Percentiles rank a stretch among this genome's conserved stretches.
Evolutionary conservation across 257 asterid genomes (phyloP).

Genomic region (Solanum appendiculatum): DNA sequence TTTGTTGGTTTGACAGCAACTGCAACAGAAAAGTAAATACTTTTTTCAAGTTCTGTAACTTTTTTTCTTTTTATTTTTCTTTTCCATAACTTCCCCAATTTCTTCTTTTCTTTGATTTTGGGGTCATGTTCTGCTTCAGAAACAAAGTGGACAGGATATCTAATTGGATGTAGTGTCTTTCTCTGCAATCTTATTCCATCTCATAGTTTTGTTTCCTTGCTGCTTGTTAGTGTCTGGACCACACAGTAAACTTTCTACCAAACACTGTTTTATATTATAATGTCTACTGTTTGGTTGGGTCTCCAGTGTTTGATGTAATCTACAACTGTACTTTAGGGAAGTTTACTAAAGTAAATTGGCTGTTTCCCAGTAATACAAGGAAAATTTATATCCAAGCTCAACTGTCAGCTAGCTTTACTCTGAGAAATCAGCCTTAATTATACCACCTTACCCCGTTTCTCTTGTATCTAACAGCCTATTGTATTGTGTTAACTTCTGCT

Average conservation of each 20-base stretch:
- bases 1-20: constrained; percentile 91
- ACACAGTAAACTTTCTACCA: background rate
- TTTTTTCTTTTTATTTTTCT: background rate
- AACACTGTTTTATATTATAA: background rate
- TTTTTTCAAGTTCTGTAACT: background rate
- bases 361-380: background rate
- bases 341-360: background rate
- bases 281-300: background rate
- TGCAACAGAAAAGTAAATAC: constrained; percentile 83
- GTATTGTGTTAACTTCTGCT: background rate
- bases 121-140: background rate
- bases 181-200: background rate
- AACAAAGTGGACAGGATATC: background rate
- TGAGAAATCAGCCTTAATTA: background rate
- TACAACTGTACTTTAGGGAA: background rate
- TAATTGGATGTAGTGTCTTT: background rate
- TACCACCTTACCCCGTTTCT: background rate
- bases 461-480: background rate
- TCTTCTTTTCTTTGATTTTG: background rate
- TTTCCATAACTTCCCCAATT: background rate
- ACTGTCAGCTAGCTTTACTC: background rate
- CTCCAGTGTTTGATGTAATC: background rate
- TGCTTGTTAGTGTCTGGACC: background rate
- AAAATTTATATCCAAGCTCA: background rate
- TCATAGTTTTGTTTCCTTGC: background rate